Conservation (phyloP, 192 early-diverging fungal genomes). For the Helicostylum pulchrum region DNA sequence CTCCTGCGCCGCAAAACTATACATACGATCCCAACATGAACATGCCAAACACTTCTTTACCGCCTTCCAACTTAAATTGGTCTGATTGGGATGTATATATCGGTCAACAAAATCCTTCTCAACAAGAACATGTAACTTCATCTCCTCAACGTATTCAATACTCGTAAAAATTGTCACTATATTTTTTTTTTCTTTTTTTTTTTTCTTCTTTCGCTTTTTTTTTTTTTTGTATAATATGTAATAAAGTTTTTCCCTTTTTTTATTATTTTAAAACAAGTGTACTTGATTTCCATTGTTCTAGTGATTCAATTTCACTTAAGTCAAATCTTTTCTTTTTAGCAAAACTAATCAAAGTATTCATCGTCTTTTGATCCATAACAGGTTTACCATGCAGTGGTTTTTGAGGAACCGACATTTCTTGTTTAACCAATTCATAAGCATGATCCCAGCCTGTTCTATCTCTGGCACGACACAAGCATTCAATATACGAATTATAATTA, state of each 20-base stretch:
- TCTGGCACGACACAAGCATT: constrained; percentile 35
- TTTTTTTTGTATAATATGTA: background rate
- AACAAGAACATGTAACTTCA: background rate
- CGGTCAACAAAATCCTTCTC: constrained; percentile 11
- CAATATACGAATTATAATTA: constrained; percentile 43
- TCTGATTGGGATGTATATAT: constrained; percentile 27
- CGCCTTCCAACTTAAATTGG: constrained; percentile 28
- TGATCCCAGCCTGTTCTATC: constrained; percentile 16
- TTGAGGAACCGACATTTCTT: constrained; percentile 20
- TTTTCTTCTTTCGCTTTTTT: background rate
- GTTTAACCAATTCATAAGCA: constrained; percentile 10
- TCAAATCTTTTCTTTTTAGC: constrained; percentile 21
- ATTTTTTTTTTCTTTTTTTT: no score
- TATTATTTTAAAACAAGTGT: background rate
- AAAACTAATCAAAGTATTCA: constrained; percentile 35
- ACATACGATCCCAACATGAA: no score
- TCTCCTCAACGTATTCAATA: background rate
- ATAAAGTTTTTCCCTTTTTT: background rate
- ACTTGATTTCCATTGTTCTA: constrained; percentile 9
- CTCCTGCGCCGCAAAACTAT: no score
- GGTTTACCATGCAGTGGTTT: background rate
- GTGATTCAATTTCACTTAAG: constrained; percentile 2
- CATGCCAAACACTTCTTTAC: no score
- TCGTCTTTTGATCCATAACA: constrained; percentile 22
- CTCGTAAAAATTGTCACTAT: no score